Percentiles rank a stretch among this genome's conserved stretches.
These are phyloP conservation scores for Neurospora sp. DNA, from an alignment of 495 filamentous ascomycete genomes.

Conservation along the genomic window DNA sequence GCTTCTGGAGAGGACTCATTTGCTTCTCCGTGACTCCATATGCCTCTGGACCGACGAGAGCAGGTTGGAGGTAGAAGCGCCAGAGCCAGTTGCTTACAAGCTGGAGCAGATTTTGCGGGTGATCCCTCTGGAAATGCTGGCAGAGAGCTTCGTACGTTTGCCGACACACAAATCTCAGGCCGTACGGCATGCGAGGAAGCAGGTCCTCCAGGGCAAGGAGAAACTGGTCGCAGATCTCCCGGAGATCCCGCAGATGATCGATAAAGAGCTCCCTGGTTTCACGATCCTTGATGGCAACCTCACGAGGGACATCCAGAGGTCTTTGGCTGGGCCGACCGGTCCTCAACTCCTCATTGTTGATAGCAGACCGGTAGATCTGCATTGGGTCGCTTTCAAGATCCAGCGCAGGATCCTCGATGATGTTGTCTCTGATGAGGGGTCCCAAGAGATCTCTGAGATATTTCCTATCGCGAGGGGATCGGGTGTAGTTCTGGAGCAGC, in stretches of 20 bases:
- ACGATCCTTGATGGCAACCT: conserved; percentile 84
- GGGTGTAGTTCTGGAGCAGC: conserved; percentile 75
- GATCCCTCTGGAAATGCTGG: conserved; percentile 67
- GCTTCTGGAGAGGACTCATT: conserved; percentile 82
- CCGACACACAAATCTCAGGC: conserved; percentile 78
- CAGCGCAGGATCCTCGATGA: conserved; percentile 81
- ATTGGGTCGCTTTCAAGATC: conserved; percentile 96
- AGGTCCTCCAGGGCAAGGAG: conserved; percentile 71
- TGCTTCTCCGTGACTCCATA: conserved; percentile 82
- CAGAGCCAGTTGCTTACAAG: conserved; percentile 84
- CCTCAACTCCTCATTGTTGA: conserved; percentile 93
- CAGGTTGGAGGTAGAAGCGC: conserved; percentile 87
- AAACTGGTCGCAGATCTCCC: conserved; percentile 87
- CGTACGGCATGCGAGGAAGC: conserved; percentile 83
- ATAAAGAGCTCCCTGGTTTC: conserved; percentile 91
- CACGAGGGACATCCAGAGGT: conserved; percentile 70
- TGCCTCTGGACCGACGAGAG: conserved; percentile 75
- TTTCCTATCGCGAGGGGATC: conserved; percentile 85
- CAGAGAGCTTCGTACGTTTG: conserved; percentile 73
- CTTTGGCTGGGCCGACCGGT: conserved; percentile 76
- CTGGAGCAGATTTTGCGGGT: conserved; percentile 68
- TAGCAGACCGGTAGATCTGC: conserved; percentile 88
- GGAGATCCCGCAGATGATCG: conserved; percentile 81
- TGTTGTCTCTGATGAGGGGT: conserved; percentile 71
- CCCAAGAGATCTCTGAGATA: conserved; percentile 80